Evolutionary conservation across 2,329 filamentous ascomycete genomes (phyloP), one percentile per base, ranked within the genome.

Genomic region (Diplodia corticola): DNA sequence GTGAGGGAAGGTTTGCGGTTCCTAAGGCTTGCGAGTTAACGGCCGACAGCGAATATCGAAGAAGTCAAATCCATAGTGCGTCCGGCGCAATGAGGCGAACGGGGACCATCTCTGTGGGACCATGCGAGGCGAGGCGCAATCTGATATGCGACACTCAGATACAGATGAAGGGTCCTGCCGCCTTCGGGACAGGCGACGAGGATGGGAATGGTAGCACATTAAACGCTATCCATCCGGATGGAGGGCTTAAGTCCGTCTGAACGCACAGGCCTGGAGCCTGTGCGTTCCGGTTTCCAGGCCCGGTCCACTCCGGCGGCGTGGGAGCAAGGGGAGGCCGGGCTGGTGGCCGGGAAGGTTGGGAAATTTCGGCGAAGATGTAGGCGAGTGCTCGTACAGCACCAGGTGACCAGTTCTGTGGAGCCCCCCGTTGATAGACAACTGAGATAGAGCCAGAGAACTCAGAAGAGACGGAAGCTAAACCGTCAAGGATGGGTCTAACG

Each of bases 241-340:
- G 44, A 35, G 40, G 44, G 57, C 57, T 61, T 61, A 61, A 61
- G 44, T 61, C 57, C 57, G 57, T 61, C 48, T 61, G 57, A 28
- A 61, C 57, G 57, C 57, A 61, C 57, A 54, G 44, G 57, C 28
- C 57, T n/a, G 35, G 37, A 28, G 44, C 50, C 57, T 49, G 57
- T 61, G 57, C 57, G 57, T 61, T 35, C 48, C 57, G 48, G 26
- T 49, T 49, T 30, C 57, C 44, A 49, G n/a, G n/a, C 57, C 57
- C 57, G 57, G 57, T 17, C 57, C 57, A 61, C 57, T 30, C 57
- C 57, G 57, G 48, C 10, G 57, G 57, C 57, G 24, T 61, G 57
- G 37, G n/a, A 48, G 46, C 55, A 46, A 44, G 55, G 55, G 57
- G 37, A 49, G 20, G 26, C 26, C 26, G 22, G 33, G 57, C 44